A percentile compares a stretch with the other conserved stretches of the same genome.
phyloP scores from a whole-genome alignment of 2,329 filamentous ascomycete species.

The Exserohilum turcica region DNA sequence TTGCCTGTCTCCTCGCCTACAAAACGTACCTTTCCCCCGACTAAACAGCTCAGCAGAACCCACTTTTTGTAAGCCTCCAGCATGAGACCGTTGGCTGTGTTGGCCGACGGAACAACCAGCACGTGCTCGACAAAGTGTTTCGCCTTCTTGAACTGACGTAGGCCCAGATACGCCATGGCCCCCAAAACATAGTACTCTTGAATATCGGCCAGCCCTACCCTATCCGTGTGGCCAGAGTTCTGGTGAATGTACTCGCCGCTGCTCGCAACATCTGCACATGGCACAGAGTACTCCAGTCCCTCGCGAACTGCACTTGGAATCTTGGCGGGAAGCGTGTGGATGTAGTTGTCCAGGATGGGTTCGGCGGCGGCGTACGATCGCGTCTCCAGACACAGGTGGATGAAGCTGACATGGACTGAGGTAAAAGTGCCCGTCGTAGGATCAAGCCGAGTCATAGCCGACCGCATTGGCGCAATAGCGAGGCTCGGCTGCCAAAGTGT shows the following conservation, averaged over 20 bases:
- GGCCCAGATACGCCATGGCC: slow-evolving; percentile 54
- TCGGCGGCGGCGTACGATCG: slow-evolving; percentile 61
- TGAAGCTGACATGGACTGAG: slow-evolving; percentile 63
- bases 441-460: slow-evolving; percentile 69
- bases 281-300: slow-evolving; percentile 46
- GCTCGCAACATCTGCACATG: slow-evolving; percentile 49
- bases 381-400: slow-evolving; percentile 62
- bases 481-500: slow-evolving; percentile 36
- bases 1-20: background rate
- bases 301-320: slow-evolving; percentile 38
- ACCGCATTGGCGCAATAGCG: slow-evolving; percentile 49
- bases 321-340: slow-evolving; percentile 66
- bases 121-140: slow-evolving; percentile 54
- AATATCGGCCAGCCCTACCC: slow-evolving; percentile 59
- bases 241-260: slow-evolving; percentile 65
- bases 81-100: slow-evolving; percentile 75
- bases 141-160: slow-evolving; percentile 51
- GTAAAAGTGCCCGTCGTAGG: slow-evolving; percentile 70
- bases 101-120: slow-evolving; percentile 67
- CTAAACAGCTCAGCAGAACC: slow-evolving; percentile 76
- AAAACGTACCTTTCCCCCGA: slow-evolving; percentile 63
- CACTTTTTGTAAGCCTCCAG: slow-evolving; percentile 91
- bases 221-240: slow-evolving; percentile 62
- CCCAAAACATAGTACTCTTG: slow-evolving; percentile 60
- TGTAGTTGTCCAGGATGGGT: slow-evolving; percentile 66